A percentile compares a stretch with the other conserved stretches of the same genome.
phyloP scores from a whole-genome alignment of 306 rosid species.

The Dalbergia oliveri region DNA sequence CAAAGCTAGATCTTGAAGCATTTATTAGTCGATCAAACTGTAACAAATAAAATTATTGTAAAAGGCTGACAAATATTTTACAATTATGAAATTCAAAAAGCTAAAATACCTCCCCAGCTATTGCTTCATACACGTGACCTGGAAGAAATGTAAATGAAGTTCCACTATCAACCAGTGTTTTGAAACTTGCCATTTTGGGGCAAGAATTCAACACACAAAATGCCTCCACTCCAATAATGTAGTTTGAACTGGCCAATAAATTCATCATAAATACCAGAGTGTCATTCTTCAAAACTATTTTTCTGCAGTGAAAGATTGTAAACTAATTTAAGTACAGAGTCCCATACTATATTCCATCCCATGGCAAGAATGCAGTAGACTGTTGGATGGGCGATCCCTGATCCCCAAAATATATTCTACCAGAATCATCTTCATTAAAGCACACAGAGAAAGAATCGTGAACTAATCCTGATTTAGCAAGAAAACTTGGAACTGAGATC shows the following conservation, averaged over 20 bases:
- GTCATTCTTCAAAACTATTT: constrained; percentile 40
- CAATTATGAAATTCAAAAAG: constrained; percentile 29
- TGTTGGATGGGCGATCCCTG: constrained; percentile 77
- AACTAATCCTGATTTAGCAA: constrained; percentile 78
- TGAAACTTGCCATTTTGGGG: constrained; percentile 69
- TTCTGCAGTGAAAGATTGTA: constrained; percentile 26
- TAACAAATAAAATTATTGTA: constrained; percentile 45
- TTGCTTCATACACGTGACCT: constrained; percentile 66
- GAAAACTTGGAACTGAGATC: constrained; percentile 83
- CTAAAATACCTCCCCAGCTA: constrained; percentile 71
- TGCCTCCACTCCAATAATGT: constrained; percentile 79
- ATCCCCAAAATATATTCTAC: constrained; percentile 91
- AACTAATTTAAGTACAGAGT: constrained; percentile 36
- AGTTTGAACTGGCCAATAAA: constrained; percentile 71
- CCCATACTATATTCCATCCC: constrained; percentile 75
- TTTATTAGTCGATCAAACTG: constrained; percentile 84
- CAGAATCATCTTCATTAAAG: constrained; percentile 75
- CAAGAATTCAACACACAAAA: constrained; percentile 76
- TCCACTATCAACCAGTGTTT: constrained; percentile 86
- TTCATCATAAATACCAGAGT: constrained; percentile 43
- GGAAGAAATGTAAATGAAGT: constrained; percentile 91
- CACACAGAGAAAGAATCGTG: constrained; percentile 84
- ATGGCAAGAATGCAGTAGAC: constrained; percentile 76
- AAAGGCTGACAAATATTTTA: constrained; percentile 41
- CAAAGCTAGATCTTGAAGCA: constrained; percentile 63